Conservation (phyloP, 2,329 filamentous ascomycete species). For the Ophiosphaerella narmari region DNA sequence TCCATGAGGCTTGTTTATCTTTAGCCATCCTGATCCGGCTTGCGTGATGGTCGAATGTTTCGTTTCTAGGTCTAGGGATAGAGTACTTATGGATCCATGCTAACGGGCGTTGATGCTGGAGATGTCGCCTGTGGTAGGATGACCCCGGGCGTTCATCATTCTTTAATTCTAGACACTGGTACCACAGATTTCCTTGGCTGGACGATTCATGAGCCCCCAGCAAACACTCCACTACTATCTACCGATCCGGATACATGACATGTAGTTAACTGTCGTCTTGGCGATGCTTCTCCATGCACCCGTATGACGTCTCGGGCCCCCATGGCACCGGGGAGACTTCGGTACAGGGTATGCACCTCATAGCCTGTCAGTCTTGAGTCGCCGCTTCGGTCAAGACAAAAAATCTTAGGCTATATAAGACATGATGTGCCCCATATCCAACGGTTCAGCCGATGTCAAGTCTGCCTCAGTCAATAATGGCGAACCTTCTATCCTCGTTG, state of each 20-base stretch:
- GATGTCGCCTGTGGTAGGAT: no score
- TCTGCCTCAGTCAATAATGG: constrained; percentile 26
- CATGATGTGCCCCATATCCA: constrained; percentile 1
- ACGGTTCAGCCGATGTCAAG: constrained; percentile 18
- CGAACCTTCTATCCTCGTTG: constrained; percentile 29
- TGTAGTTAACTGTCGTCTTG: constrained; percentile 19
- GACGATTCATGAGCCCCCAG: neutral
- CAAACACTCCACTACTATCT: constrained; percentile 13
- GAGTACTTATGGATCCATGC: neutral
- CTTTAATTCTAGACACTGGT: neutral
- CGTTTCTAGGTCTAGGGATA: neutral
- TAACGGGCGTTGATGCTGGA: no score
- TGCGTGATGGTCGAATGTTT: neutral
- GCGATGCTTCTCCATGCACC: constrained; percentile 18
- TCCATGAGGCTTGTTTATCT: constrained; percentile 5
- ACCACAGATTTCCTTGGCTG: neutral
- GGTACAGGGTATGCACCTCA: constrained; percentile 10
- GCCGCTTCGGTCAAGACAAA: neutral
- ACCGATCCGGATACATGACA: constrained; percentile 19
- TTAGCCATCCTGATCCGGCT: neutral
- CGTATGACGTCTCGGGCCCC: constrained; percentile 20
- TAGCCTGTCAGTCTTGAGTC: constrained; percentile 2
- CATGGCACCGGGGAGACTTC: constrained; percentile 28
- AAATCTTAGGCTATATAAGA: constrained; percentile 24
- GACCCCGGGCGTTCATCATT: no score